These are phyloP conservation scores for Cavenderia fasciculata DNA, from an alignment of 78 protist genomes.

Conservation along the genomic window DNA sequence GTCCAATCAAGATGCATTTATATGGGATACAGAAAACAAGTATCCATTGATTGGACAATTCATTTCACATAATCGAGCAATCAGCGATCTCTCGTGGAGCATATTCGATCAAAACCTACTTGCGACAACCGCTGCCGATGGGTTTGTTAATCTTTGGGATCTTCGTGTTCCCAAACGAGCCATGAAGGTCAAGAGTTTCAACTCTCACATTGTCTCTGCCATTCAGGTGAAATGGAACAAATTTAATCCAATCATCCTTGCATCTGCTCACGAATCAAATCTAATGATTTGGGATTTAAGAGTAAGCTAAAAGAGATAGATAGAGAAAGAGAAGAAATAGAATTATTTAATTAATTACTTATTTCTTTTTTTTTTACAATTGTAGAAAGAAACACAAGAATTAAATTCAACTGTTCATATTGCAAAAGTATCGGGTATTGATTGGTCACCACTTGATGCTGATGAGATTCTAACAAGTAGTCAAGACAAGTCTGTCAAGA, in stretches of 20 bases:
- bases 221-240: conserved; percentile 80
- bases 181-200: conserved; percentile 34
- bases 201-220: conserved; percentile 56
- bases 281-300: conserved; percentile 81
- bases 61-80: conserved; percentile 48
- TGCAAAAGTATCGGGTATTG: conserved; percentile 72
- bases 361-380: neutral
- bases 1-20: conserved; percentile 58
- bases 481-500: conserved; percentile 76
- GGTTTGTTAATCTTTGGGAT: conserved; percentile 76
- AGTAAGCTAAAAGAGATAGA: neutral
- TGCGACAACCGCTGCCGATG: conserved; percentile 72
- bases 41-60: conserved; percentile 58
- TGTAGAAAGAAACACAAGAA: conserved; percentile 43
- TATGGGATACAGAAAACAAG: conserved; percentile 56
- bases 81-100: conserved; percentile 75
- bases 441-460: conserved; percentile 68
- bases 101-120: conserved; percentile 63
- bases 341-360: neutral
- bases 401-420: conserved; percentile 74
- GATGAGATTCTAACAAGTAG: conserved; percentile 66
- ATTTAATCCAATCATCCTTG: conserved; percentile 53
- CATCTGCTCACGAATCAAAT: conserved; percentile 79
- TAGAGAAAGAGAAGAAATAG: neutral
- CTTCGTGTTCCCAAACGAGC: conserved; percentile 68